Conservation (phyloP, 768 basidiomycete genomes). For the Mrakia gelida region DNA sequence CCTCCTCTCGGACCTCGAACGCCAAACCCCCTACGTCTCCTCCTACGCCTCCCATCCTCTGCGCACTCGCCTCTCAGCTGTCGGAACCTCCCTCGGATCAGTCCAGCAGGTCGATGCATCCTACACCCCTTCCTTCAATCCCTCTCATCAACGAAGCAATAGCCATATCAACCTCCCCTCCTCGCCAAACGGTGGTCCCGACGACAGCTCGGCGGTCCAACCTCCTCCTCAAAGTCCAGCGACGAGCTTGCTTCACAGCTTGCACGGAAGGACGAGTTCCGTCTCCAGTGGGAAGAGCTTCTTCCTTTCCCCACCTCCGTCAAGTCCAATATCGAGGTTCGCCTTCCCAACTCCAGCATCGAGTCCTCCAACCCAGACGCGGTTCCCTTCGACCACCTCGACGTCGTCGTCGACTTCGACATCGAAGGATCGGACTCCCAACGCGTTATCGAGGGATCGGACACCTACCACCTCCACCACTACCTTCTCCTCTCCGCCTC, state of each 20-base stretch:
- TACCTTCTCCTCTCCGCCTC: constrained; percentile 3
- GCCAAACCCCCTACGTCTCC: neutral
- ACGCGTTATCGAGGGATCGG: neutral
- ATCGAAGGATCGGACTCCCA: neutral
- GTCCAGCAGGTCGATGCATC: constrained; percentile 1
- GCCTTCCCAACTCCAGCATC: neutral
- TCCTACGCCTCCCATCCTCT: neutral
- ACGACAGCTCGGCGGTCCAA: neutral
- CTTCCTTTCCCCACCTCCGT: neutral
- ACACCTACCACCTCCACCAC: neutral
- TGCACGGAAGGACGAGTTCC: neutral
- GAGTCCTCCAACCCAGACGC: constrained; percentile 1
- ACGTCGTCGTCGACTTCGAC: neutral
- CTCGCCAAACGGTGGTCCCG: neutral
- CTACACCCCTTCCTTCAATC: neutral
- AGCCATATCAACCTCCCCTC: neutral
- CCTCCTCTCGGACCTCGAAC: constrained; percentile 1
- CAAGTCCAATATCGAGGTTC: neutral
- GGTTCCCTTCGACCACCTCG: neutral
- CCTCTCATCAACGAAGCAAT: neutral
- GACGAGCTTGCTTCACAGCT: constrained; percentile 3
- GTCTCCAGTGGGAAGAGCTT: constrained; percentile 14
- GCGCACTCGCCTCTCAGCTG: neutral
- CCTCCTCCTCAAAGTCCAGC: constrained; percentile 6
- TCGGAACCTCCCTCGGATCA: neutral